A percentile compares a stretch with the other conserved stretches of the same genome.
These are phyloP conservation scores for Neurospora hispaniola DNA, from an alignment of 495 filamentous ascomycete species.

Conservation along the genomic window DNA sequence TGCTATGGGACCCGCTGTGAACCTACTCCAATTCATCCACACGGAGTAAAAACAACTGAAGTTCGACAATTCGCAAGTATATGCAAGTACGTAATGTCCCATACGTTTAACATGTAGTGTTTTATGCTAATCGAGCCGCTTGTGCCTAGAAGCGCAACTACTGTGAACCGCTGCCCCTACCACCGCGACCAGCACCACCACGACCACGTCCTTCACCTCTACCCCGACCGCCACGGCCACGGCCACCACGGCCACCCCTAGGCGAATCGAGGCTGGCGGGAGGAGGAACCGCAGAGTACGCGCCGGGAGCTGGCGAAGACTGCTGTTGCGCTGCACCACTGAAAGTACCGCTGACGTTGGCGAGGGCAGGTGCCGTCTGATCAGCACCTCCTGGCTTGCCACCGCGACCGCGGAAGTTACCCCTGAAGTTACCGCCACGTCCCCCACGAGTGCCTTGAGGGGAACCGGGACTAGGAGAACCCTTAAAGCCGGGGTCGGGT, in stretches of 20 bases:
- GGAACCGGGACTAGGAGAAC: conserved; percentile 9
- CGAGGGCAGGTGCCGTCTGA: conserved; percentile 19
- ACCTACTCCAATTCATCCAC: neutral
- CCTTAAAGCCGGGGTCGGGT: neutral
- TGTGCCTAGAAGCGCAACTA: neutral
- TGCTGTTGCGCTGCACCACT: neutral
- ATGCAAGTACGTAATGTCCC: neutral
- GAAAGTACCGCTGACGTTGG: conserved; percentile 2
- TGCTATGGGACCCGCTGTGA: neutral
- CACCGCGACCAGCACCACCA: conserved; percentile 14
- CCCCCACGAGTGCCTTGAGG: conserved; percentile 21
- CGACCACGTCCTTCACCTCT: conserved; percentile 15
- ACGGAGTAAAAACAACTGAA: neutral
- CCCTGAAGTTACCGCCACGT: conserved; percentile 23
- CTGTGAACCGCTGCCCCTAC: neutral
- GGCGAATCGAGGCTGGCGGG: conserved; percentile 52
- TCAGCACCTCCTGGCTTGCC: conserved; percentile 21
- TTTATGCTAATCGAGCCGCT: neutral
- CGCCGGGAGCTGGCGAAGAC: conserved; percentile 7
- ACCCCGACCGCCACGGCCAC: conserved; percentile 27
- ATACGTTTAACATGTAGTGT: neutral
- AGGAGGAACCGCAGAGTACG: conserved; percentile 71
- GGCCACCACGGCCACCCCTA: conserved; percentile 44
- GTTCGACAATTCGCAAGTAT: neutral
- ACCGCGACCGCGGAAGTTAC: conserved; percentile 19